These are phyloP conservation scores for Sarcodon sp. DNA, from an alignment of 768 basidiomycete genomes.

Conservation along the genomic window DNA sequence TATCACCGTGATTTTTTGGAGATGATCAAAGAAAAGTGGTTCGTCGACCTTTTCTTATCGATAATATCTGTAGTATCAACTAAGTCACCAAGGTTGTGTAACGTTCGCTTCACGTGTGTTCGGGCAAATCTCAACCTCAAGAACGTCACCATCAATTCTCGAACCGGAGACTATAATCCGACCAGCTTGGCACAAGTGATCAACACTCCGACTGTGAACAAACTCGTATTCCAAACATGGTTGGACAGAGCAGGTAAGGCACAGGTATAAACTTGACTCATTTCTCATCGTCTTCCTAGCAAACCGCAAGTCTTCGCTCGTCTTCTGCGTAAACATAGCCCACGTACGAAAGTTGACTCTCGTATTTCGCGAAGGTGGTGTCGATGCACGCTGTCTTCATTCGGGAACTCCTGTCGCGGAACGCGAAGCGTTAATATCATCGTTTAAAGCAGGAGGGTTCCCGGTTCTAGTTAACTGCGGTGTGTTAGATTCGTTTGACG, in stretches of 20 bases:
- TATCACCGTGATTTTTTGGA: conserved; percentile 85
- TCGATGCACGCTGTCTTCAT: conserved; percentile 79
- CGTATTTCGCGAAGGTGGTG: conserved; percentile 56
- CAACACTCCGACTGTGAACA: conserved; percentile 69
- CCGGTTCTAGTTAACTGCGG: conserved; percentile 89
- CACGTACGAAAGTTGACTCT: conserved; percentile 71
- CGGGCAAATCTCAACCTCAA: conserved; percentile 60
- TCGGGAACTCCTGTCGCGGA: conserved; percentile 52
- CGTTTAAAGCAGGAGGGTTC: conserved; percentile 61
- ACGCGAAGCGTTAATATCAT: conserved; percentile 47
- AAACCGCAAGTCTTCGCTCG: conserved; percentile 71
- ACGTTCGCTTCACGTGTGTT: conserved; percentile 77
- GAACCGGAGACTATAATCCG: conserved; percentile 73
- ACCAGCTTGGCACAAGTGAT: conserved; percentile 69
- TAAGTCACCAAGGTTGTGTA: conserved; percentile 49
- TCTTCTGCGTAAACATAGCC: conserved; percentile 81
- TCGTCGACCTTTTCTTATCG: conserved; percentile 2
- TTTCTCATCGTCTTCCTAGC: conserved; percentile 12
- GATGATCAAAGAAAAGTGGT: conserved; percentile 93
- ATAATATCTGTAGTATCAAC: neutral
- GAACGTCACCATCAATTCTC: conserved; percentile 49
- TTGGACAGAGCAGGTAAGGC: conserved; percentile 67
- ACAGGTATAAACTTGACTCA: neutral
- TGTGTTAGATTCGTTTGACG: conserved; percentile 15
- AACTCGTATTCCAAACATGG: conserved; percentile 73